Evolutionary conservation across 805 yeast species (phyloP), one percentile per base, ranked within the genome.

Genomic region (Lipomyces oligophaga): DNA sequence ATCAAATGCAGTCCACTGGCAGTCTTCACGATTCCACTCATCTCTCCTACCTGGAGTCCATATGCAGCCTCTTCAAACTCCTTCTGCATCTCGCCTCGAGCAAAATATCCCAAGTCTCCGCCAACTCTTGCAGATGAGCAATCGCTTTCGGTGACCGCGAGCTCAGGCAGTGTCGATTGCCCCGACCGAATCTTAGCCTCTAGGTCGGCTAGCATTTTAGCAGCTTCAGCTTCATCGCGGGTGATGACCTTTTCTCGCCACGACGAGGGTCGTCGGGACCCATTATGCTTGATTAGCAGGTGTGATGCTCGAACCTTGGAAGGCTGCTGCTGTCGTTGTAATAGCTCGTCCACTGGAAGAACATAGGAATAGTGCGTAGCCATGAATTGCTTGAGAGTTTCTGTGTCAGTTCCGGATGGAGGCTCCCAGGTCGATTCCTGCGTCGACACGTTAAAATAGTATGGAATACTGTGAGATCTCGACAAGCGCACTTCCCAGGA

Each of bases 51-150:
- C 55, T 85, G 78, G 55, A 93, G 70, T 3, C 68, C 80, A 64
- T 84, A 90, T 1, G 96, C 81, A 1, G 93, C 95, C 49, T 80
- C 80, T 66, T 93, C 98, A 62, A 93, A 93, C 48, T 83, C 69
- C 28, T 96, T 96, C 66, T 93, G 97, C 98, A 93, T 93, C 59
- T 83, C 88, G 32, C 96, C 96, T 51, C 75, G 79, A 20, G 84
- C 86, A 62, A 93, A 93, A 61, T 69, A 79, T 0, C 98, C 97
- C 59, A 93, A 72, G 64, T 93, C 98, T 37, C 98, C 98, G 18
- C 88, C 87, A 60, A 85, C 80, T 38, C 83, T 71, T 60, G 84
- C 94, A 8, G 94, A 83, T 15, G 85, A 77, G 66, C 97, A 88
- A 63, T 90, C 98, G 53, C 94, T 82, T 63, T 86, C 93, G 2